Evolutionary conservation across 768 basidiomycete species (phyloP).

Genomic region (Artomyces pyxidatus): DNA sequence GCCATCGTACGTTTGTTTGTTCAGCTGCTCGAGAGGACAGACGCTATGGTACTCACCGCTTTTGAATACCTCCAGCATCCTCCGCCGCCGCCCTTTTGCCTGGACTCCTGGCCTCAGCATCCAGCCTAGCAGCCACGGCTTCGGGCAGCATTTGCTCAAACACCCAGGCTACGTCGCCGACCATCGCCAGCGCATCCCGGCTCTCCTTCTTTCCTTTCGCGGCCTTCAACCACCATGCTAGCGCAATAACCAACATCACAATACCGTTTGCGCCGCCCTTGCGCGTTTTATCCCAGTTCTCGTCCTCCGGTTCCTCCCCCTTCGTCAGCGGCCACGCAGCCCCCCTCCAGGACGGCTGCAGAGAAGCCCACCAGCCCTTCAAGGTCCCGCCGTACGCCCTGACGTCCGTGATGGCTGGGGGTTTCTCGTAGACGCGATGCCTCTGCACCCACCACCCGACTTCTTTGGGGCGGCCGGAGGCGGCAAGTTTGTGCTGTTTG

Average conservation of each 20-base stretch:
- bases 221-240: background rate
- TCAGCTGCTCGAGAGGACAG: too few species aligned
- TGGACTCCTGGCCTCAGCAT: too few species aligned
- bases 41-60: too few species aligned
- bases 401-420: background rate
- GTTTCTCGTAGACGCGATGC: background rate
- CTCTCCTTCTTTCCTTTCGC: background rate
- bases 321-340: background rate
- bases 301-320: background rate
- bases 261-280: background rate
- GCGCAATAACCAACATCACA: background rate
- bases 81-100: too few species aligned
- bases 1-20: too few species aligned
- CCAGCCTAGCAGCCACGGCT: too few species aligned
- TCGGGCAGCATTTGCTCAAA: background rate
- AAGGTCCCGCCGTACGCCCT: background rate
- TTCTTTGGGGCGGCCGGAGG: background rate
- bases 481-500: background rate
- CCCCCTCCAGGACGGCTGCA: background rate
- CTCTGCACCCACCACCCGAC: background rate
- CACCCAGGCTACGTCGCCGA: background rate
- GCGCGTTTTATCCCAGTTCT: background rate
- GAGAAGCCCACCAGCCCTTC: background rate
- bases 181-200: background rate
- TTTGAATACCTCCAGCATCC: too few species aligned